phyloP scores from a whole-genome alignment of 2,329 filamentous ascomycete species.

The Rugonectria rugulosa region DNA sequence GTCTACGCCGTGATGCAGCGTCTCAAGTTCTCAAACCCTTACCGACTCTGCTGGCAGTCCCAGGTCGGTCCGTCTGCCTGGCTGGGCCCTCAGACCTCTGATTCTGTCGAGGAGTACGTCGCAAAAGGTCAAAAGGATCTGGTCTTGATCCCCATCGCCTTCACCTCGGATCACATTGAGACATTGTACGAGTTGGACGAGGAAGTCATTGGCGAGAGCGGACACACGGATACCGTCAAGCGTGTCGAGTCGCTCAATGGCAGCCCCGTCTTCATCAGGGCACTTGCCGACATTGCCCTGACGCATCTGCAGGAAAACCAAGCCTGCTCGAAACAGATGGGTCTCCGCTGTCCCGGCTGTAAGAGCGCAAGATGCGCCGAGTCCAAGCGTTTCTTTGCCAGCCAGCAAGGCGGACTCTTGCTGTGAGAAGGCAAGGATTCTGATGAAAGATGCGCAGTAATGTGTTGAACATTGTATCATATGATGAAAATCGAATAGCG shows the following conservation, averaged over 20 bases:
- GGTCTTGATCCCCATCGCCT: slow-evolving; percentile 91
- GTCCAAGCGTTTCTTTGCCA: slow-evolving; percentile 72
- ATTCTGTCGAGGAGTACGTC: slow-evolving; percentile 88
- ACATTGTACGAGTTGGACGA: slow-evolving; percentile 93
- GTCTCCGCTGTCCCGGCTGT: slow-evolving; percentile 89
- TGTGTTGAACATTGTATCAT: slow-evolving; percentile 18
- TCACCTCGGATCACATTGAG: slow-evolving; percentile 99
- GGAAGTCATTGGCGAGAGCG: slow-evolving; percentile 91
- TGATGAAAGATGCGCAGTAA: background rate
- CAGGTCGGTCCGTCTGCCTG: slow-evolving; percentile 96
- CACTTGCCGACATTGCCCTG: slow-evolving; percentile 86
- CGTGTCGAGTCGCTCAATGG: slow-evolving; percentile 92
- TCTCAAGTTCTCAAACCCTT: slow-evolving; percentile 86
- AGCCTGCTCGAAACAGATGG: slow-evolving; percentile 83
- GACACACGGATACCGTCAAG: slow-evolving; percentile 81
- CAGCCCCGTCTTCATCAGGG: slow-evolving; percentile 87
- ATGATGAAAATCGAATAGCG: background rate
- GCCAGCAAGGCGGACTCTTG: slow-evolving; percentile 43
- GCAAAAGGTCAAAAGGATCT: slow-evolving; percentile 91
- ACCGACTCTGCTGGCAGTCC: slow-evolving; percentile 96
- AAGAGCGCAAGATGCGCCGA: slow-evolving; percentile 87
- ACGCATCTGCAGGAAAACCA: slow-evolving; percentile 75
- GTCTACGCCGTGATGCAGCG: slow-evolving; percentile 97
- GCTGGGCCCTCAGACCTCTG: slow-evolving; percentile 92
- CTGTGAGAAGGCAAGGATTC: slow-evolving; percentile 1